Conservation (phyloP, 2,329 filamentous ascomycete species). For the Colletotrichum nymphaeae region DNA sequence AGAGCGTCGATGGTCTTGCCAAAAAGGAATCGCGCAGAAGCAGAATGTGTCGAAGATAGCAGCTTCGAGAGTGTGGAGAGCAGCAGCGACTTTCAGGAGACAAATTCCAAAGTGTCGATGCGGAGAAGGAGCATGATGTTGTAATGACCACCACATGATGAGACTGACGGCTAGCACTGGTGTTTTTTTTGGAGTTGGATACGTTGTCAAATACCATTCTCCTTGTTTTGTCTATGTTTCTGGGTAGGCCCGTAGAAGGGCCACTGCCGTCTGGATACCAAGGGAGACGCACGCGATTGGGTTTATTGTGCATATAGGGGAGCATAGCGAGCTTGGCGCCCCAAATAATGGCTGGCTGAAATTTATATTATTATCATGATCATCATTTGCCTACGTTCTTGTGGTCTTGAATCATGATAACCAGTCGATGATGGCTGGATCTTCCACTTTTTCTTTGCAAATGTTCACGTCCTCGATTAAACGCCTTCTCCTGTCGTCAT, state of each 20-base stretch:
- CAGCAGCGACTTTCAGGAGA: constrained; percentile 18
- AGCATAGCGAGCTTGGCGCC: not conserved
- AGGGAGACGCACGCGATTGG: not conserved
- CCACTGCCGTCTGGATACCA: constrained; percentile 24
- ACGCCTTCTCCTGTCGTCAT: not conserved
- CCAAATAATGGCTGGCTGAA: constrained; percentile 9
- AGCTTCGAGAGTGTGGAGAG: constrained; percentile 39
- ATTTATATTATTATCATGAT: constrained; percentile 34
- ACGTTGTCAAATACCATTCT: constrained; percentile 29
- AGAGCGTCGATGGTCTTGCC: constrained; percentile 55
- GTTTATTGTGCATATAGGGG: constrained; percentile 17
- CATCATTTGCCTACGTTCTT: constrained; percentile 27
- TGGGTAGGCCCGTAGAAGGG: constrained; percentile 5
- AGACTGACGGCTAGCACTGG: constrained; percentile 24
- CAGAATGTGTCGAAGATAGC: constrained; percentile 44
- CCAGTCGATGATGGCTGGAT: constrained; percentile 18
- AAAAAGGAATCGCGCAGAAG: constrained; percentile 45
- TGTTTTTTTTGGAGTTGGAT: constrained; percentile 34
- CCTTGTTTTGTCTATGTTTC: constrained; percentile 24
- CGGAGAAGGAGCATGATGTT: constrained; percentile 71
- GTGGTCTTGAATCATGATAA: constrained; percentile 27
- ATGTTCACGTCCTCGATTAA: not conserved
- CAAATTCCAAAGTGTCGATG: constrained; percentile 46
- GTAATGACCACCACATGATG: constrained; percentile 47
- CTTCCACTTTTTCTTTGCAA: constrained; percentile 4